Evolutionary conservation across 352 stramenopile species (phyloP).

Genomic region (Globisporangium okanoganense): DNA sequence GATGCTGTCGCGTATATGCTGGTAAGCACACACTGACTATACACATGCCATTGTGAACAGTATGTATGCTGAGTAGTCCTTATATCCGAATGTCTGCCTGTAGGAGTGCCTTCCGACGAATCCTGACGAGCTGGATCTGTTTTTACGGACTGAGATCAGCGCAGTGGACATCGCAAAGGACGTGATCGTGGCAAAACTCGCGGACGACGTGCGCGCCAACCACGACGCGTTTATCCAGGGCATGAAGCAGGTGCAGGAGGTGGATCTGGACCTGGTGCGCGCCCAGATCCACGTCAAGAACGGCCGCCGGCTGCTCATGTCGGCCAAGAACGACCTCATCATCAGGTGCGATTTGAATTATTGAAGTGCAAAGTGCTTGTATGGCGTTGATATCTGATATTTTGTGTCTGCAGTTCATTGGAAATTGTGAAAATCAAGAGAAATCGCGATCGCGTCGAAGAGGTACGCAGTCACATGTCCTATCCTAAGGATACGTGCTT

Average conservation of each 20-base stretch:
- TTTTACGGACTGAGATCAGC: slow-evolving; percentile 80
- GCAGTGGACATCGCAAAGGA: slow-evolving; percentile 80
- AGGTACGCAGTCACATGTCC: slow-evolving; percentile 23
- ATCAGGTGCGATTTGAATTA: slow-evolving; percentile 32
- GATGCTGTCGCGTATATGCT: slow-evolving; percentile 65
- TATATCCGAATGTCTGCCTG: background rate
- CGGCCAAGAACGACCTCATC: slow-evolving; percentile 69
- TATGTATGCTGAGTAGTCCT: background rate
- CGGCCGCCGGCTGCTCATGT: slow-evolving; percentile 61
- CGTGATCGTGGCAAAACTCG: slow-evolving; percentile 64
- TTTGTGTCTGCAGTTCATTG: slow-evolving; percentile 40
- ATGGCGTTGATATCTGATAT: background rate
- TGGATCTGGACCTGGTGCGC: slow-evolving; percentile 79
- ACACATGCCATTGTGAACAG: background rate
- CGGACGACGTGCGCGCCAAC: slow-evolving; percentile 80
- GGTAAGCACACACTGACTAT: slow-evolving; percentile 20
- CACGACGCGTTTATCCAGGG: slow-evolving; percentile 78
- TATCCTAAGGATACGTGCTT: too few relatives aligned
- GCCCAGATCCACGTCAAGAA: slow-evolving; percentile 89
- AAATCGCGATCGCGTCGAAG: slow-evolving; percentile 72
- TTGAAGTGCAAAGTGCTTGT: background rate
- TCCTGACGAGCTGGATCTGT: slow-evolving; percentile 47
- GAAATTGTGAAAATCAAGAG: slow-evolving; percentile 82
- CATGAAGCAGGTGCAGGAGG: slow-evolving; percentile 86
- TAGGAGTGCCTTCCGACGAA: slow-evolving; percentile 64